Conservation (phyloP, 768 basidiomycete species). For the Nidula microcarpa region DNA sequence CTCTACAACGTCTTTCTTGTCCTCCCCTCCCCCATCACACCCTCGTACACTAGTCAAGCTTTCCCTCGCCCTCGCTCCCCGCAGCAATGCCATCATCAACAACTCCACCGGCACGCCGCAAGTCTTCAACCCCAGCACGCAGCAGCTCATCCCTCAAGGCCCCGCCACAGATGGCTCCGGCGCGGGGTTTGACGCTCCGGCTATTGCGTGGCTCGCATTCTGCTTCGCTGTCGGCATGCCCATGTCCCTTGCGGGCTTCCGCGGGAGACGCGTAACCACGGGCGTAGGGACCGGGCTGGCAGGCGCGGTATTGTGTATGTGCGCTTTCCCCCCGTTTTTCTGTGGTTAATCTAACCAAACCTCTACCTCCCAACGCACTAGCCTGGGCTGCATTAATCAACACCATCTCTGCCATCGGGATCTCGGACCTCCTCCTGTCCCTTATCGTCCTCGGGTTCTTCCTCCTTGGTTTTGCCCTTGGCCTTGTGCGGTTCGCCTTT, state of each 20-base stretch:
- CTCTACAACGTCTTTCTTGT: conserved; percentile 3
- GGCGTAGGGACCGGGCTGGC: conserved; percentile 53
- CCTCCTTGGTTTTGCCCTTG: conserved; percentile 45
- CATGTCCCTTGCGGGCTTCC: conserved; percentile 52
- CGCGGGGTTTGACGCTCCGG: conserved; percentile 36
- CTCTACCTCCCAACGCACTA: conserved; percentile 12
- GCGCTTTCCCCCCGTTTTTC: neutral
- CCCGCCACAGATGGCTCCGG: conserved; percentile 60
- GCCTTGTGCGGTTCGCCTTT: conserved; percentile 47
- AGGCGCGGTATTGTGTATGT: conserved; percentile 41
- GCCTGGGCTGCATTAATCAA: conserved; percentile 67
- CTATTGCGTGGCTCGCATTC: conserved; percentile 58
- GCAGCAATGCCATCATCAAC: conserved; percentile 13
- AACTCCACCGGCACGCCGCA: conserved; percentile 34
- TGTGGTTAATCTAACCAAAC: neutral
- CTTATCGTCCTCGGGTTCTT: conserved; percentile 48
- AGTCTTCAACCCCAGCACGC: conserved; percentile 43
- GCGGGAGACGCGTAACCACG: conserved; percentile 53
- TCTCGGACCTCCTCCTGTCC: conserved; percentile 51
- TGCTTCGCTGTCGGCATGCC: conserved; percentile 49
- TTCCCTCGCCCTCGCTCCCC: conserved; percentile 6
- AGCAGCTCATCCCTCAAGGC: conserved; percentile 46
- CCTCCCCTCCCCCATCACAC: neutral
- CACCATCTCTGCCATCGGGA: conserved; percentile 40
- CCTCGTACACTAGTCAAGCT: neutral